Evolutionary conservation across 257 asterid species (phyloP), one percentile per base, ranked within the genome.

Genomic region (Eucommia ulmoides): DNA sequence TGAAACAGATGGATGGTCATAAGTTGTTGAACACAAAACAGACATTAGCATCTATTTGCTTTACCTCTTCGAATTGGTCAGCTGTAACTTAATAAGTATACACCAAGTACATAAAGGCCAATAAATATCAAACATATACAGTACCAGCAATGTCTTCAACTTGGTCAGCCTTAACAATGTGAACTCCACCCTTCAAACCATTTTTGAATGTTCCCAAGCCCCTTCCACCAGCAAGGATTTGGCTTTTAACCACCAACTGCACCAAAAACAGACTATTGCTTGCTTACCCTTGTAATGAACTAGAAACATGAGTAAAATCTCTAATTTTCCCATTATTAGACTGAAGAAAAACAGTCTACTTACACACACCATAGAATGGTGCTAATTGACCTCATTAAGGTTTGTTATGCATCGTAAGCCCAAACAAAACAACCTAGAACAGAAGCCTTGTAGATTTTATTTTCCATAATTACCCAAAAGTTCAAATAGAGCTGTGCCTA

Each of bases 111-210:
- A n/a, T n/a, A n/a, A n/a, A n/a, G n/a, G n/a, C n/a, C n/a, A n/a
- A n/a, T n/a, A n/a, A n/a, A n/a, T n/a, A n/a, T n/a, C n/a, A n/a
- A 22, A 22, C 11, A 24, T 41, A 15, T 24, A 9, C 53, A 68
- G 8, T 80, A 85, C 96, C 93, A 59, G 98, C 96, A 56, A 73
- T 71, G 22, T 78, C 79, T 73, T 69, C 88, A 62, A 75, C 96
- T 71, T 85, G 80, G 19, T 82, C 92, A 24, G 78, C 44, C 76
- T 82, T 81, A 46, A 80, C 91, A 51, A 89, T 85, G 69, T 85
- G 96, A 61, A 89, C 98, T 63, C 98, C 96, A 38, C 94, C 93
- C 59, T 84, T 75, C 47, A 88, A 70, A 54, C 95, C 98, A 69
- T 81, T 89, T 71, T 89, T 89, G 49, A 89, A 89, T 16, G 91